Percentiles rank a stretch among this genome's conserved stretches.
Conservation (phyloP, 2,329 filamentous ascomycete genomes). For the Piedraia hortae region DNA sequence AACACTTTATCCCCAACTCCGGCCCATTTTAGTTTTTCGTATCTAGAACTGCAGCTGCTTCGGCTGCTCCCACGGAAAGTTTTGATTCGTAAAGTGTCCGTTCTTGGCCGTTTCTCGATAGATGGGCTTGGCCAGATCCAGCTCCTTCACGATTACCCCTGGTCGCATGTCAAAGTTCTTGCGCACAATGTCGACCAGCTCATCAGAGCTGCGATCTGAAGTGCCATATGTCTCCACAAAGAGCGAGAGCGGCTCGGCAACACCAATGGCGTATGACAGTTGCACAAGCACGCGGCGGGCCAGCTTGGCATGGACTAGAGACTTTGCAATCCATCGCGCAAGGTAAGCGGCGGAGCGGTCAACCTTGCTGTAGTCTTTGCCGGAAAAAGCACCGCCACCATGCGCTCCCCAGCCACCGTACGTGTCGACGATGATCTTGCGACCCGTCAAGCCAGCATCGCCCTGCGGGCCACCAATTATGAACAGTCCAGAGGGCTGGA, state of each 20-base stretch:
- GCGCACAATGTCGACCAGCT: constrained; percentile 83
- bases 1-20: too few relatives aligned
- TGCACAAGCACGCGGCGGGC: constrained; percentile 85
- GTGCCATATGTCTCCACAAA: constrained; percentile 97
- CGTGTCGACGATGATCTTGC: constrained; percentile 99
- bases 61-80: constrained; percentile 94
- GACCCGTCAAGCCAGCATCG: constrained; percentile 92
- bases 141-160: constrained; percentile 94
- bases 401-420: constrained; percentile 99
- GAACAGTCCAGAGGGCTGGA: constrained; percentile 95
- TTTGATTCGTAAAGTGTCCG: constrained; percentile 97
- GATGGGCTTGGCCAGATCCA: constrained; percentile 84
- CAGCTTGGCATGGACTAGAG: constrained; percentile 65
- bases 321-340: constrained; percentile 97
- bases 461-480: constrained; percentile 98
- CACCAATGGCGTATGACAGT: constrained; percentile 97
- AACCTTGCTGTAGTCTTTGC: constrained; percentile 99
- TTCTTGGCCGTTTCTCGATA: constrained; percentile 98
- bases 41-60: constrained; percentile 87
- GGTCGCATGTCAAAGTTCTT: constrained; percentile 95
- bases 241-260: constrained; percentile 89
- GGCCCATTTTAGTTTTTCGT: too few relatives aligned
- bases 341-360: constrained; percentile 95
- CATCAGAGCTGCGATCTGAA: constrained; percentile 61
- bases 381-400: constrained; percentile 98